Evolutionary conservation across 495 filamentous ascomycete species (phyloP), one percentile per base, ranked within the genome.

Genomic region (Aspergillus indologenus): DNA sequence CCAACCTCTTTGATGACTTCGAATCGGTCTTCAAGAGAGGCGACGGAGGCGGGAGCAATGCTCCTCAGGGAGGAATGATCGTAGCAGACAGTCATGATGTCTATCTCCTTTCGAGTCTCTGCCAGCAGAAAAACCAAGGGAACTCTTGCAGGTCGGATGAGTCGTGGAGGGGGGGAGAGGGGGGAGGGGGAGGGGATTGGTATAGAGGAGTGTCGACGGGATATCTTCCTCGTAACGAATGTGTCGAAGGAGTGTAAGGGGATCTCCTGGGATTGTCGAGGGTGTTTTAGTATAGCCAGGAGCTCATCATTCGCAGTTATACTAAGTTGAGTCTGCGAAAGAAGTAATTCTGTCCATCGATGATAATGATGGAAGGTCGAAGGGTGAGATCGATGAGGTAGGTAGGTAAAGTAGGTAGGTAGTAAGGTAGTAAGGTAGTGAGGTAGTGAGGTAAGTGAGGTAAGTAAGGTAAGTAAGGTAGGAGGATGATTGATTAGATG

Each of bases 1-100:
- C 94, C 94, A 65, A 99, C 92, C 62, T 99, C 94, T 75, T 98
- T 99, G 63, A 98, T 75, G 43, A 99, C 86, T 73, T 99, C 94
- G 68, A 96, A 99, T 61, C 91, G 86, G 71, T 98, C 94, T 72
- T 90, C 86, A 14, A 92, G 79, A 24, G 79, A 78, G 8, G 83
- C 67, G 58, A 80, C 75, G 58, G 82, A 79, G 52, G 71, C 71
- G 17, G 76, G 72, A 24, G 79, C 68, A 44, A 80, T 76, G 67
- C 79, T 80, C 60, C 85, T 79, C 61, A 83, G 78, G 67, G 81
- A 78, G 68, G 81, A 63, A 54, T 64, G 59, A 19, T 90, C 87
- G 68, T 87, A 84, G 67, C 82, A 75, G 68, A 88, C 80, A 22
- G 86, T 85, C 89, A 92, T 91, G 56, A 64, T 85, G 70, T 53